Conservation (phyloP, 306 rosid species). For the Malus orientalis region DNA sequence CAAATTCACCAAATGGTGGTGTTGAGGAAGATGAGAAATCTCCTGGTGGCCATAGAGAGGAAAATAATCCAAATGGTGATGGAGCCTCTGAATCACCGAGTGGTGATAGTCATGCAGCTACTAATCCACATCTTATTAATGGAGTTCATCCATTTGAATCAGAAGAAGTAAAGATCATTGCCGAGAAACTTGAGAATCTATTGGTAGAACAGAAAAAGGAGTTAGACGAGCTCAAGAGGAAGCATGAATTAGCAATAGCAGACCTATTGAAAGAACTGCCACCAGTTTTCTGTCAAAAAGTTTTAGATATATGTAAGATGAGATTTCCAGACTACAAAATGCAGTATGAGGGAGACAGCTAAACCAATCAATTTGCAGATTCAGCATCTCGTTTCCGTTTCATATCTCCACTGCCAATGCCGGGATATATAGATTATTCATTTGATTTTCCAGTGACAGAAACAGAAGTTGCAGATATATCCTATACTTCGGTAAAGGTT, state of each 20-base stretch:
- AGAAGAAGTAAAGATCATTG: slow-evolving; percentile 30
- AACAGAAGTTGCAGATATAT: slow-evolving; percentile 1
- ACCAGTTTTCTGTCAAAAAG: slow-evolving; percentile 38
- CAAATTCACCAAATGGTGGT: slow-evolving; percentile 18
- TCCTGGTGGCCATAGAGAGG: slow-evolving; percentile 2
- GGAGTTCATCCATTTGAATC: slow-evolving; percentile 18
- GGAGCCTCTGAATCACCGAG: slow-evolving; percentile 12
- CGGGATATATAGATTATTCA: not conserved
- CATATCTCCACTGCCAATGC: not conserved
- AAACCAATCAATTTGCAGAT: not conserved
- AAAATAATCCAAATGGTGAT: slow-evolving; percentile 14
- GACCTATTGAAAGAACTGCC: slow-evolving; percentile 45
- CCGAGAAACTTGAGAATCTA: slow-evolving; percentile 36
- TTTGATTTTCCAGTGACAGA: not conserved
- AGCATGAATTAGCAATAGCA: slow-evolving; percentile 48
- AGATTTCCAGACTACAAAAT: slow-evolving; percentile 22
- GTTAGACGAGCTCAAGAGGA: slow-evolving; percentile 52
- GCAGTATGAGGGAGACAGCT: slow-evolving; percentile 13
- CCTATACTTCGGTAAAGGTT: not conserved
- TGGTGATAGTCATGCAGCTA: slow-evolving; percentile 15
- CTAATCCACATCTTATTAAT: slow-evolving; percentile 13
- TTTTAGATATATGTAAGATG: slow-evolving; percentile 37
- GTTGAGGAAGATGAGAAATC: not conserved
- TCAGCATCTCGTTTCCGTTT: not conserved
- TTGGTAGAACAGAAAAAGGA: slow-evolving; percentile 49